Percentiles rank a stretch among this genome's conserved stretches.
Conservation (phyloP, 78 protist species). For the Speleostelium caveatum region DNA sequence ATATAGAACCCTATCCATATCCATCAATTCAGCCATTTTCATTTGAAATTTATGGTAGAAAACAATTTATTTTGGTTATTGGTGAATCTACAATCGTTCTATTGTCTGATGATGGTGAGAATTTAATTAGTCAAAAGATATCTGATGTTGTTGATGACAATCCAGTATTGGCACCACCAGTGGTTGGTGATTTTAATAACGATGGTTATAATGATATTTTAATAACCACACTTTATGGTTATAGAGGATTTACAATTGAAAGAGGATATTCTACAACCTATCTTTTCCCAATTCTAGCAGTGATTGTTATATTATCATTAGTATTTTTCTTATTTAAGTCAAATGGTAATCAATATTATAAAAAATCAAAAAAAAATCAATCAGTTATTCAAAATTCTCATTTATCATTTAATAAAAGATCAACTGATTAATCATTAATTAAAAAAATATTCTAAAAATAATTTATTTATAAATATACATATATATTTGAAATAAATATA, state of each 20-base stretch:
- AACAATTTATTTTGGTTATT: constrained; percentile 7
- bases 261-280: not conserved
- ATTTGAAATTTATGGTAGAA: not conserved
- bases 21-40: constrained; percentile 52
- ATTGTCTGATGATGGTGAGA: constrained; percentile 13
- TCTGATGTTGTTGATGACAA: not conserved
- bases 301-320: not conserved
- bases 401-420: too few relatives aligned
- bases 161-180: constrained; percentile 66
- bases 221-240: constrained; percentile 33
- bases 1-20: not conserved
- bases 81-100: constrained; percentile 7
- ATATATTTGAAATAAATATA: too few relatives aligned
- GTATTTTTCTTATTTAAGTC: too few relatives aligned
- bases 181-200: constrained; percentile 70
- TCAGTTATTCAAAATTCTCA: too few relatives aligned
- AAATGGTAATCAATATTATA: too few relatives aligned
- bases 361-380: too few relatives aligned
- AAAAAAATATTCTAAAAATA: too few relatives aligned
- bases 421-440: too few relatives aligned
- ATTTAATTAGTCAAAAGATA: constrained; percentile 8
- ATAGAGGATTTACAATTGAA: constrained; percentile 3
- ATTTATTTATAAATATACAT: too few relatives aligned
- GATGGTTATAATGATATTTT: constrained; percentile 77
- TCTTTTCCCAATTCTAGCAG: not conserved